phyloP scores from a whole-genome alignment of 306 rosid species.

The Gynostemma pentaphyllum region DNA sequence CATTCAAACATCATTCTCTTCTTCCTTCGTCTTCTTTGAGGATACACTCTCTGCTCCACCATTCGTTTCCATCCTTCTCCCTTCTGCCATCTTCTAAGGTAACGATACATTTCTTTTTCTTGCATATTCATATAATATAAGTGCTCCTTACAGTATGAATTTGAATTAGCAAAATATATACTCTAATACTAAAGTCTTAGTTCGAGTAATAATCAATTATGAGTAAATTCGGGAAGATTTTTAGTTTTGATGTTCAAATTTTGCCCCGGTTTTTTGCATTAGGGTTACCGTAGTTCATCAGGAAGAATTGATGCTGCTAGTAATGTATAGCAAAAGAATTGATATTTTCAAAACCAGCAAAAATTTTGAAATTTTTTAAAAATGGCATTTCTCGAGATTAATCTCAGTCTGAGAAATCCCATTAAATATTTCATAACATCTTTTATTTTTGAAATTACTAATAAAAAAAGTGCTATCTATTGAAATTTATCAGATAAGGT shows the following conservation, averaged over 20 bases:
- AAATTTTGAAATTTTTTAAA: too few species aligned
- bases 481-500: too few species aligned
- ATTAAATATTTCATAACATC: too few species aligned
- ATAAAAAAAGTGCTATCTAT: too few species aligned
- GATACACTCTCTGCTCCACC: background rate
- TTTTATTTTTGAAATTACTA: too few species aligned
- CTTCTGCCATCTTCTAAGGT: conserved; percentile 4
- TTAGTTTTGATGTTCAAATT: background rate
- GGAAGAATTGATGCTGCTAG: conserved; percentile 18
- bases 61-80: background rate
- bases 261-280: background rate
- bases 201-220: background rate
- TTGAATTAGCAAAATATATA: background rate
- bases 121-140: background rate
- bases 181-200: background rate
- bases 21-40: background rate
- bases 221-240: background rate
- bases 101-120: background rate
- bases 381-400: too few species aligned
- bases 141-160: background rate
- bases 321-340: background rate
- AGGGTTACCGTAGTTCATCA: conserved; percentile 42
- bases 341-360: too few species aligned
- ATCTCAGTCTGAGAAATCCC: too few species aligned
- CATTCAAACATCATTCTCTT: background rate